Percentiles rank a stretch among this genome's conserved stretches.
Conservation (phyloP, 257 asterid genomes). For the Solanum piurae region DNA sequence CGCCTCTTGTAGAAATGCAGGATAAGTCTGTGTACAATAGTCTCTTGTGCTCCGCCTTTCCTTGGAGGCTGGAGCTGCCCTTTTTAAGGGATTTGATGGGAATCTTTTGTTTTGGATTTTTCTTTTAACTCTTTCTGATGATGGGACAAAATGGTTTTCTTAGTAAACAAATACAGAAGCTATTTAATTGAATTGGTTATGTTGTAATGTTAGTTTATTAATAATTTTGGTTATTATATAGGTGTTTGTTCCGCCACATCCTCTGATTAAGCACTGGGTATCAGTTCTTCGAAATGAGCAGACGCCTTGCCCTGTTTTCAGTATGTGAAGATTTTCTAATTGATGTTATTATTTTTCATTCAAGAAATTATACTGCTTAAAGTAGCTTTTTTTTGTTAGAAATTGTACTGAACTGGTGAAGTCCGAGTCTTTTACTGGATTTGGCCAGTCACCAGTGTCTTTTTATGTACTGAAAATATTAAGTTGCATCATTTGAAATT, state of each 20-base stretch:
- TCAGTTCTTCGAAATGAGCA: constrained; percentile 87
- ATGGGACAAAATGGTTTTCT: background rate
- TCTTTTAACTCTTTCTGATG: background rate
- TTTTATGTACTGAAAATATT: background rate
- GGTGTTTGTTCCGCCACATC: constrained; percentile 98
- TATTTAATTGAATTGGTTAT: background rate
- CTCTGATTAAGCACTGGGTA: constrained; percentile 94
- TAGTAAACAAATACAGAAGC: background rate
- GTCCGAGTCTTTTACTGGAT: background rate
- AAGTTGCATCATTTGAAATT: background rate
- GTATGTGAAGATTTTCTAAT: constrained; percentile 28
- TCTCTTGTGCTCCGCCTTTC: background rate
- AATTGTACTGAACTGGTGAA: background rate
- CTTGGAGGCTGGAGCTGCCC: too few relatives aligned
- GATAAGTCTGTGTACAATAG: background rate
- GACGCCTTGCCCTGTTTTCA: constrained; percentile 76
- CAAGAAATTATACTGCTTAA: background rate
- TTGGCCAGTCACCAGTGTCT: background rate
- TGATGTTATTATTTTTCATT: background rate
- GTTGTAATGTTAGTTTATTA: background rate
- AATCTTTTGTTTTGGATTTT: background rate
- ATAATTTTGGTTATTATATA: background rate
- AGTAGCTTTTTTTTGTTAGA: background rate
- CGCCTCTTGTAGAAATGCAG: background rate
- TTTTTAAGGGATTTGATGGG: background rate